Conservation (phyloP, 305 asterid species). For the Vinca major region DNA sequence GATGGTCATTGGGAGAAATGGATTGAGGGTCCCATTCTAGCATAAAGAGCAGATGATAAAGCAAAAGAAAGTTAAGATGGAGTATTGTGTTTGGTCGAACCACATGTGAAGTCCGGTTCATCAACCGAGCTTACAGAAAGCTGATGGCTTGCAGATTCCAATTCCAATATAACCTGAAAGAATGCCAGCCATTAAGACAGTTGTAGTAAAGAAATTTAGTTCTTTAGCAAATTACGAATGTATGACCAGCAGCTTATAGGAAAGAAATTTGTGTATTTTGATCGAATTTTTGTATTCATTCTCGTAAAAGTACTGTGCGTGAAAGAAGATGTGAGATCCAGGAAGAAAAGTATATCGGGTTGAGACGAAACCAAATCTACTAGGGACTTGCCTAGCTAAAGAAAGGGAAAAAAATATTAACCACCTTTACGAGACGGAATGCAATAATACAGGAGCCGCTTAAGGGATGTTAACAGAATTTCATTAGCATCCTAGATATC, state of each 20-base stretch:
- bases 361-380: no score
- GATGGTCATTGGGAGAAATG: no score
- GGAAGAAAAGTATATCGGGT: no score
- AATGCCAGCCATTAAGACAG: slow-evolving; percentile 5
- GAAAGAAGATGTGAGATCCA: no score
- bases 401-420: no score
- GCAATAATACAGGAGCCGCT: background rate
- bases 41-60: no score
- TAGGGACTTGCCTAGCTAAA: no score
- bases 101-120: slow-evolving; percentile 66
- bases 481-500: no score
- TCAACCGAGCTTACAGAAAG: slow-evolving; percentile 45
- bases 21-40: no score
- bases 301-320: no score
- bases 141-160: slow-evolving; percentile 48
- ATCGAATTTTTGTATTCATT: no score
- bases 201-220: background rate
- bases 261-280: background rate
- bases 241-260: background rate
- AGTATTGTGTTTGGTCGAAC: slow-evolving; percentile 8
- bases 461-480: background rate
- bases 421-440: no score
- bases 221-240: background rate
- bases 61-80: background rate
- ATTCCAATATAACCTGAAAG: slow-evolving; percentile 65